Base-by-base conservation (phyloP, 2,329 filamentous ascomycete species). In the Nemania sp. region DNA sequence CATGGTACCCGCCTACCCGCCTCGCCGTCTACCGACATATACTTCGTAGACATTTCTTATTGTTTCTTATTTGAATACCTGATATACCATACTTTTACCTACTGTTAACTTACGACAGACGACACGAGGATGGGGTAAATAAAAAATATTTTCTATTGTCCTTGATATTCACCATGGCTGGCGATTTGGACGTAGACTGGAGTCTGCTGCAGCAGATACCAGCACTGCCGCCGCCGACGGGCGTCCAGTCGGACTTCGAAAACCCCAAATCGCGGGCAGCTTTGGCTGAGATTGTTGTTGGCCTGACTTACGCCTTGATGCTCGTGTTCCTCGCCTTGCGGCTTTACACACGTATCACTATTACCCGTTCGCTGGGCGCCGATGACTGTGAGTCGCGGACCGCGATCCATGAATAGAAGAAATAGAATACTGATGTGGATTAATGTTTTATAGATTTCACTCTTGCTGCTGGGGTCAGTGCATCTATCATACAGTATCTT, bases 321-420 rank as follows among this genome's bases (percentile, higher is more conserved):
- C 43, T 59, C 20, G 34, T 58, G 9, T 61, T 63, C 28, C 44
- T 64, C 6, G 42, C 45, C 11, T 37, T 61, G 52, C 60, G 62
- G 2, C 45, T 61, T 23, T 64, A 64, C 17, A 60, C 57, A 31
- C 59, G 62, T 31, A 2, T 57, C 14, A 43, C 17, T 30, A 34
- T 63, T 11, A 59, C 50, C 4, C 36, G 46, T 14, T 52, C 48
- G 2, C 40, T 61, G 7, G 57, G 57, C 3, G 22, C 52, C 17
- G 61, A 64, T 11, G 62, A 64, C 33, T 52, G 62, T 55, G 56
- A 61, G 61, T 59, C 15, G 8, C 7, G 23, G 2, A 6, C 44
- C 9, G 20, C 33, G 4, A 9, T 7, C n/a, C 3, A n/a, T 3
- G 22, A 28, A 11, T 48, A 11, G 15, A 14, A 26, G 6, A n/a